Evolutionary conservation across 352 stramenopile genomes (phyloP).

Genomic region (Pythium dissotocum): DNA sequence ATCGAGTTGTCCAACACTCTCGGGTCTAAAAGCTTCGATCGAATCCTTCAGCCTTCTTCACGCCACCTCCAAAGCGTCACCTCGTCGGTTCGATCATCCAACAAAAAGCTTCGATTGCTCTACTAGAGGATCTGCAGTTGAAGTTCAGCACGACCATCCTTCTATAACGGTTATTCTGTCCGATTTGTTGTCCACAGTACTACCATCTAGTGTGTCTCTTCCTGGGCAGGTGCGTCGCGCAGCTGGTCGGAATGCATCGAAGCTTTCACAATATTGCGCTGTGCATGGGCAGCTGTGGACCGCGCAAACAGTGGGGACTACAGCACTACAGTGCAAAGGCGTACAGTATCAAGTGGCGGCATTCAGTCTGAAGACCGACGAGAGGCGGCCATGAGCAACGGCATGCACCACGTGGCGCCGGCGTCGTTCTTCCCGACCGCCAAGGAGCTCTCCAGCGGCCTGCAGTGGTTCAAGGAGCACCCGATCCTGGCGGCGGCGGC

Average conservation of each 20-base stretch:
- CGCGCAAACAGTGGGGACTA: background rate
- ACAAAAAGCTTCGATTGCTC: constrained; percentile 14
- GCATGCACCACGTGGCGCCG: constrained; percentile 37
- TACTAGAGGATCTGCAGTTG: constrained; percentile 20
- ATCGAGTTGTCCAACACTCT: background rate
- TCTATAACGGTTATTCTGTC: constrained; percentile 25
- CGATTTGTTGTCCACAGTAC: constrained; percentile 14
- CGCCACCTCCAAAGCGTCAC: constrained; percentile 23
- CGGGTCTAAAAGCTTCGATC: background rate
- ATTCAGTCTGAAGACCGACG: background rate
- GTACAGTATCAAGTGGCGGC: background rate
- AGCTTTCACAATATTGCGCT: background rate
- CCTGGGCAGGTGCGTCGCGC: background rate
- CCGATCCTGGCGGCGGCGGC: constrained; percentile 75
- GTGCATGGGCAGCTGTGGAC: background rate
- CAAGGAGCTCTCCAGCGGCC: constrained; percentile 78
- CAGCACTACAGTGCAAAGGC: background rate
- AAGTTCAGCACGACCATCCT: constrained; percentile 14
- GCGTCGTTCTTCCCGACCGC: constrained; percentile 85
- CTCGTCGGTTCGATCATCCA: background rate
- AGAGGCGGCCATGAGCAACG: constrained; percentile 35
- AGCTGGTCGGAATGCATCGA: constrained; percentile 4
- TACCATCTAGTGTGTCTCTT: constrained; percentile 20
- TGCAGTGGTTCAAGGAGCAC: constrained; percentile 88
- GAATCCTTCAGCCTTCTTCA: background rate